Evolutionary conservation across 2,329 filamentous ascomycete genomes (phyloP), one percentile per base, ranked within the genome.

Genomic region (Xylariaceae sp.): DNA sequence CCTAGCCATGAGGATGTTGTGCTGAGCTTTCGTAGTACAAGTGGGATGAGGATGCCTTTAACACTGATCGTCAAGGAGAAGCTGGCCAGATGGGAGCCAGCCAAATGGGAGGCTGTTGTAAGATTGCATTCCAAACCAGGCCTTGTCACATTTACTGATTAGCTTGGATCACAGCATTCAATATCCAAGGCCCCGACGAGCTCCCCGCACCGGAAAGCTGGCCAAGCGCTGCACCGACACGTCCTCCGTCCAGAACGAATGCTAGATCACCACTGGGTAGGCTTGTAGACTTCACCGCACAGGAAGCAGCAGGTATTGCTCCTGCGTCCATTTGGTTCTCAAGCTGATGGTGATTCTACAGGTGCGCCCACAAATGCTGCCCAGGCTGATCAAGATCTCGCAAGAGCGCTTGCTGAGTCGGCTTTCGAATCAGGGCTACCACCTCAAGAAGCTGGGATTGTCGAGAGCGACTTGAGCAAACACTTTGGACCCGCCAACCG

Each of bases 401-500:
- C 76, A 50, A 65, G 74, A 48, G 79, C 78, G 8, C 60, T 83
- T 26, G 71, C 71, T 41, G 73, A 73, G 49, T 83, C 79, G 2
- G 70, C 72, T 17, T 67, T 71, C 28, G 71, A 76, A 47, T 74
- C 73, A 1, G 74, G 74, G 7, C 57, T 75, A 13, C 49, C 60
- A 24, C 65, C 64, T 4, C 77, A 80, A 49, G 76, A 81, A 56
- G 66, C 66, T 2, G 77, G 76, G 12, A 52, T 79, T 6, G 66
- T 66, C 28, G 64, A 68, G 32, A 52, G 57, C 18, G 65, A 65
- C 13, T 55, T 62, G 1, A 58, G 62, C 32, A 49, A 63, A n/a
- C 56, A 73, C 34, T 83, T 84, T 60, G 79, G 79, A 1, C 80
- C 79, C 0, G 78, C 80, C 4, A 80, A 71, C 34, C 67, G 78